Evolutionary conservation across 108 stramenopile genomes (phyloP), one percentile per base, ranked within the genome.

Genomic region (Chaetoceros muelleri): DNA sequence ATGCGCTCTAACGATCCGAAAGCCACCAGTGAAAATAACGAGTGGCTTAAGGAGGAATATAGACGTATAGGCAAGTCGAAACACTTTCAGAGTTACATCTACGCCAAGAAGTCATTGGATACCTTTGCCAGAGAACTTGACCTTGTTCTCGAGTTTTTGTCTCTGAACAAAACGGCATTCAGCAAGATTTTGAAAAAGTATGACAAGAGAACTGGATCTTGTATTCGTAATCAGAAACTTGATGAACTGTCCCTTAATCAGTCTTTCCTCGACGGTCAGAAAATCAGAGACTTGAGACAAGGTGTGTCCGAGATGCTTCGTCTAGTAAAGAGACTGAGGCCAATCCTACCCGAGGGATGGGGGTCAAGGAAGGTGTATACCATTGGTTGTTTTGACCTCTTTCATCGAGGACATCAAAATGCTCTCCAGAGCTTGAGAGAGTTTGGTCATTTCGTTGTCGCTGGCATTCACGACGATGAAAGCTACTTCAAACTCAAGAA

Each of bases 111-210:
- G 51, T 72, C 70, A 16, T 31, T 81, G 31, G 45, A 65, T 46
- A 69, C 71, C 21, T 67, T 84, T 50, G 56, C 59, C 24, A 61
- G 64, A 30, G 64, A 72, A 28, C 26, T 77, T 31, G 26, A 27
- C 23, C 55, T 73, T 13, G 53, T 80, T 31, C 60, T 78, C 28
- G 69, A 81, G 26, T 78, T 85, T 62, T 30, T 81, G 30, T 66
- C 70, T 3, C 51, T 85, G 53, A 80, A 80, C 64, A 62, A 65
- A 27, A 81, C 78, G 17, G 83, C 79, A 5, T 73, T 79, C 27
- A 53, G 69, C 54, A 84, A 84, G 51, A 84, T 84, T 47, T 59
- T 79, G 22, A 85, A 81, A 53, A 81, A 80, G 53, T 75, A 64
- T 55, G 80, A 81, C 69, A 82, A 82, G 49, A 60, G 58, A 10